Percentiles rank a stretch among this genome's conserved stretches.
These are phyloP conservation scores for Chalaropsis thielavioides DNA, from an alignment of 2,329 filamentous ascomycete species.

Conservation along the genomic window DNA sequence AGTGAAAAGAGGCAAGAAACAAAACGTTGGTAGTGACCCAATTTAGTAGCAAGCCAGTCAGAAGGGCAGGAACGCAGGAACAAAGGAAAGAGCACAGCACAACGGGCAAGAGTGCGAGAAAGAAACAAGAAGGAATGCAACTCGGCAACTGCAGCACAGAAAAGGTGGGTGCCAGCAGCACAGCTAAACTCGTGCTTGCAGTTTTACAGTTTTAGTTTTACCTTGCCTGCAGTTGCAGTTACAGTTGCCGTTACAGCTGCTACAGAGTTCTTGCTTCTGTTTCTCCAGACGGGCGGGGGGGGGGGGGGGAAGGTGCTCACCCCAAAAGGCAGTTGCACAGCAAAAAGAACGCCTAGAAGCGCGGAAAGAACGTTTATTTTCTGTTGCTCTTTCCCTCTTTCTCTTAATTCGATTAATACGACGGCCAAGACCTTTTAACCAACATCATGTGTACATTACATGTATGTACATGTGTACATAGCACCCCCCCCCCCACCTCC, in stretches of 20 bases:
- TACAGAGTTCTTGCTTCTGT: background rate
- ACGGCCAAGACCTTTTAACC: background rate
- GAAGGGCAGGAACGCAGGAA: background rate
- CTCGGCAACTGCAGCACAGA: background rate
- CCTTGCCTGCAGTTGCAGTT: background rate
- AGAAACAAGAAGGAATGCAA: background rate
- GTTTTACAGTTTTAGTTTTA: background rate
- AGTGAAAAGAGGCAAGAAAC: slow-evolving; percentile 8
- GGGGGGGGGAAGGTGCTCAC: too few relatives aligned
- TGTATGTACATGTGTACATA: too few relatives aligned
- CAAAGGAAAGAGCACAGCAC: background rate
- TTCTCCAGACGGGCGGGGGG: background rate
- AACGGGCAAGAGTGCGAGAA: background rate
- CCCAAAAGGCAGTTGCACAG: too few relatives aligned
- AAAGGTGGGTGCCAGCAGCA: background rate
- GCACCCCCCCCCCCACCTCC: too few relatives aligned
- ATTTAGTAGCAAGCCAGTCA: background rate
- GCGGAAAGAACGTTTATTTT: background rate
- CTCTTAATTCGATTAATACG: background rate
- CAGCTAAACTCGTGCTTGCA: background rate
- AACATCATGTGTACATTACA: too few relatives aligned
- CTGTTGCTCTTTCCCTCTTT: background rate
- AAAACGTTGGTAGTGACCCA: background rate
- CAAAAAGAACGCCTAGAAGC: background rate
- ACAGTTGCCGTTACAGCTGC: background rate